Evolutionary conservation across 225 moss, liverwort and hornwort genomes (phyloP), one percentile per base, ranked within the genome.

Genomic region (Polytrichum commune): DNA sequence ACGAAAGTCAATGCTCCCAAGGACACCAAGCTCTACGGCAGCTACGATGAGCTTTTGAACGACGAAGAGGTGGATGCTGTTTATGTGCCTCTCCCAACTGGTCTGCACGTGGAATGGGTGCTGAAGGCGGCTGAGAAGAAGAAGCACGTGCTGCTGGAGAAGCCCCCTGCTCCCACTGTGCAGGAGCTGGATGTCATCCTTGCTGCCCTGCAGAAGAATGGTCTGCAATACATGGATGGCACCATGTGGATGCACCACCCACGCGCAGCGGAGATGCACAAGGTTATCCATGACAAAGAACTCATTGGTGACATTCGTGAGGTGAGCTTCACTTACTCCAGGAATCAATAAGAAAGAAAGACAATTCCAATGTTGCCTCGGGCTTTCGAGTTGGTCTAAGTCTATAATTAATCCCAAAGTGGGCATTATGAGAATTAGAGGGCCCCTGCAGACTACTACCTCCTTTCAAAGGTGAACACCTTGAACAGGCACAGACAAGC

Each of bases 241-340:
- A 89, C 89, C 3, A 89, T 89, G 89, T 89, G 79, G 5, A 60
- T 77, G 86, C 89, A 89, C 53, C 89, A 89, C 71, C 89, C 89
- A 26, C 72, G 89, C 27, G 29, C 27, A 3, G 77, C 62, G 4
- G 54, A 83, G 54, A 81, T 89, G 81, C 78, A 63, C 2, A 32
- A 46, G 5, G 69, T 66, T n/a, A 29, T 89, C 1, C 79, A 75
- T 13, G 64, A 83, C 55, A 46, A 29, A 1, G 29, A 71, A 8
- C 29, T 66, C 24, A 8, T 89, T 5, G 81, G 83, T 19, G 72
- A 86, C 24, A 28, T 88, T 3, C 68, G 32, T 4, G 82, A 83
- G 85, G 85, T 88, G 32, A 64, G 54, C 9, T 22, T 26, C 22
- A 64, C 61, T 19, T 70, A 25, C 29, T 56, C 9, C 25, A 23